Evolutionary conservation across 2,329 filamentous ascomycete genomes (phyloP).

Genomic region (Aspergillus alliaceus): DNA sequence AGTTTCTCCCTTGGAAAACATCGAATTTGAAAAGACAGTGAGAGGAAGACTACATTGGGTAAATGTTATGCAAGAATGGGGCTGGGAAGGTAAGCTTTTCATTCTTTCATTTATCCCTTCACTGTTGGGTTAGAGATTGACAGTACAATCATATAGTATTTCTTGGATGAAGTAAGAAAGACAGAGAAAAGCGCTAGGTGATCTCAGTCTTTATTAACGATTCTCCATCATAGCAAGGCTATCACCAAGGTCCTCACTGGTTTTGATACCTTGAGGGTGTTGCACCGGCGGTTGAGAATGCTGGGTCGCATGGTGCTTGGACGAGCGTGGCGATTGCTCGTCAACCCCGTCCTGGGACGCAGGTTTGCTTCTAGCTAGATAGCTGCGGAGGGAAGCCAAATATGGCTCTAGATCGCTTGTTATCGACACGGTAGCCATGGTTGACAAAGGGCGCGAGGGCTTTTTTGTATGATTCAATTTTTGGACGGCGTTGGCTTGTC

Average conservation of each 20-base stretch:
- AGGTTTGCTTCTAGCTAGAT: slow-evolving; percentile 17
- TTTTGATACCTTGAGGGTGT: background rate
- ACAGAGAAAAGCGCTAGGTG: background rate
- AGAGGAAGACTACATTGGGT: slow-evolving; percentile 67
- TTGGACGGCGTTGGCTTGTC: slow-evolving; percentile 1
- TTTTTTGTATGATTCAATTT: slow-evolving; percentile 3
- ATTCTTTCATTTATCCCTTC: background rate
- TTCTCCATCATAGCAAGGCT: background rate
- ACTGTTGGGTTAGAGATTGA: background rate
- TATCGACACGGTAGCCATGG: slow-evolving; percentile 32
- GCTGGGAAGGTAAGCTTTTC: slow-evolving; percentile 64
- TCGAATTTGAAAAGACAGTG: slow-evolving; percentile 64
- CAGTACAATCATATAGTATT: slow-evolving; percentile 32
- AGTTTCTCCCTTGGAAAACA: slow-evolving; percentile 39
- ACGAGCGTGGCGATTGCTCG: background rate
- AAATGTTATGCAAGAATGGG: slow-evolving; percentile 70
- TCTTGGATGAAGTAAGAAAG: slow-evolving; percentile 33
- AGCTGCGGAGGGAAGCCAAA: slow-evolving; percentile 29
- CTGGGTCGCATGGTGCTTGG: background rate
- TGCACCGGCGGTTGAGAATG: background rate
- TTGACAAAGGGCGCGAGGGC: slow-evolving; percentile 5
- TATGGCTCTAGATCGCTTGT: slow-evolving; percentile 32
- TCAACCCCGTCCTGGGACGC: slow-evolving; percentile 1
- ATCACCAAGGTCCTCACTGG: background rate
- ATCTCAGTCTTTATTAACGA: background rate